phyloP scores from a whole-genome alignment of 2,329 filamentous ascomycete species.

The Fusarium bulbicola region DNA sequence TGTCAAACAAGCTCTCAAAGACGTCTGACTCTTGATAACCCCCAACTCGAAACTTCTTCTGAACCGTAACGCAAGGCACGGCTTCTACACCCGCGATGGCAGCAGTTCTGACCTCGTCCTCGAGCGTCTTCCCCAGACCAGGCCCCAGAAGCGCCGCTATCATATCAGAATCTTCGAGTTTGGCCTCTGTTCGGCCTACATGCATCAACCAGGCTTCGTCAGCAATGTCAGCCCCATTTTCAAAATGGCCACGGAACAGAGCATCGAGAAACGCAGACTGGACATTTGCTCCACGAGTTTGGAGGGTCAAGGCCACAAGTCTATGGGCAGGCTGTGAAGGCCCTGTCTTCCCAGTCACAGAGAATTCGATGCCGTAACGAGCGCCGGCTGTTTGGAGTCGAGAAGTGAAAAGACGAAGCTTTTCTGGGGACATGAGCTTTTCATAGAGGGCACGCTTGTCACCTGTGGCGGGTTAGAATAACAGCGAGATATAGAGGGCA shows the following conservation, averaged over 20 bases:
- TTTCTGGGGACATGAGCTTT: slow-evolving; percentile 40
- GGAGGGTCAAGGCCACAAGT: slow-evolving; percentile 55
- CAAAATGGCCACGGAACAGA: slow-evolving; percentile 56
- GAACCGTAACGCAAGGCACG: slow-evolving; percentile 78
- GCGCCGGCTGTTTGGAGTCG: slow-evolving; percentile 47
- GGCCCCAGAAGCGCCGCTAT: slow-evolving; percentile 44
- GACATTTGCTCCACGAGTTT: slow-evolving; percentile 40
- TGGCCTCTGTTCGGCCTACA: slow-evolving; percentile 45
- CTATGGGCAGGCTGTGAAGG: slow-evolving; percentile 57
- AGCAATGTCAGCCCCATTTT: slow-evolving; percentile 53
- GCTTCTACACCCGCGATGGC: slow-evolving; percentile 60
- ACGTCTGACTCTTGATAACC: slow-evolving; percentile 75
- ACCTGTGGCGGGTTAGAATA: slow-evolving; percentile 29
- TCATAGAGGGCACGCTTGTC: slow-evolving; percentile 52
- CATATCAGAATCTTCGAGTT: slow-evolving; percentile 44
- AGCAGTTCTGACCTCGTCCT: slow-evolving; percentile 45
- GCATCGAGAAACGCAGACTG: slow-evolving; percentile 54
- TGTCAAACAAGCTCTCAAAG: slow-evolving; percentile 74
- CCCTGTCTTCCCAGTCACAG: slow-evolving; percentile 54
- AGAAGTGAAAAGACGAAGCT: slow-evolving; percentile 41
- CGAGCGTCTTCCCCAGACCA: slow-evolving; percentile 41
- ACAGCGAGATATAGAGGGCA: neutral
- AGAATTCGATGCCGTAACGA: slow-evolving; percentile 52
- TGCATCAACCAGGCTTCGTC: slow-evolving; percentile 50
- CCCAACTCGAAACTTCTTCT: slow-evolving; percentile 72